Evolutionary conservation across 176 grass and related monocot species (phyloP).

Genomic region (Triticum monococcum): DNA sequence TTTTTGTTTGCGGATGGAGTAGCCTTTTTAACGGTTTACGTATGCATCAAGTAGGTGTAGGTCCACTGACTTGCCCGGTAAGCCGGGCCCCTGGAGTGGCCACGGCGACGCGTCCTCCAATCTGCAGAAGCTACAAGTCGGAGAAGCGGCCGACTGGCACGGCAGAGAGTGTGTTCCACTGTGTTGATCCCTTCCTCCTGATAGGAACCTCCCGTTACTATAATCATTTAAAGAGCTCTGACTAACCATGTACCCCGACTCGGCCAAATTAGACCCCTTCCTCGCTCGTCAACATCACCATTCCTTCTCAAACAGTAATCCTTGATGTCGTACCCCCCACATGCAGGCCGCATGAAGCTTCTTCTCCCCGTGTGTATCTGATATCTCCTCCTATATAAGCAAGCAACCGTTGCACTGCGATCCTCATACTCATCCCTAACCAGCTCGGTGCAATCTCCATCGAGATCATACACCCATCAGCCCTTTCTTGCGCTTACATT

Average conservation of each 20-base stretch:
- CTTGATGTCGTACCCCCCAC: not conserved
- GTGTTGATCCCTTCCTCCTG: constrained; percentile 4
- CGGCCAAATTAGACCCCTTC: constrained; percentile 9
- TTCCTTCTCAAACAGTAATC: not conserved
- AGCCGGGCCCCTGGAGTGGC: not conserved
- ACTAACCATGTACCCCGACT: not conserved
- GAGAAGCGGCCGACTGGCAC: not conserved
- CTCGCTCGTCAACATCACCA: not conserved
- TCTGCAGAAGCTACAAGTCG: not conserved
- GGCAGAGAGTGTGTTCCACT: not conserved
- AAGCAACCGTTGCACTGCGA: not conserved
- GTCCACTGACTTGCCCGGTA: not conserved
- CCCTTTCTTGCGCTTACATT: not conserved
- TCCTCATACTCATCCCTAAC: not conserved
- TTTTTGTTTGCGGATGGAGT: no score
- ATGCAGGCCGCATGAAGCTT: not conserved
- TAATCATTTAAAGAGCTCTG: not conserved
- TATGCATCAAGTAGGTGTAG: not conserved
- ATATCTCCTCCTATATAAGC: not conserved
- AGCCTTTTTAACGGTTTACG: not conserved
- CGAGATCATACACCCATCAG: not conserved
- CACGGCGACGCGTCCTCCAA: not conserved
- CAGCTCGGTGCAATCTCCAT: not conserved
- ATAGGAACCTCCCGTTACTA: not conserved
- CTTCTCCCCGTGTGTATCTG: not conserved